phyloP scores from a whole-genome alignment of 75 land plant genomes.

The Selaginella tamariscina region DNA sequence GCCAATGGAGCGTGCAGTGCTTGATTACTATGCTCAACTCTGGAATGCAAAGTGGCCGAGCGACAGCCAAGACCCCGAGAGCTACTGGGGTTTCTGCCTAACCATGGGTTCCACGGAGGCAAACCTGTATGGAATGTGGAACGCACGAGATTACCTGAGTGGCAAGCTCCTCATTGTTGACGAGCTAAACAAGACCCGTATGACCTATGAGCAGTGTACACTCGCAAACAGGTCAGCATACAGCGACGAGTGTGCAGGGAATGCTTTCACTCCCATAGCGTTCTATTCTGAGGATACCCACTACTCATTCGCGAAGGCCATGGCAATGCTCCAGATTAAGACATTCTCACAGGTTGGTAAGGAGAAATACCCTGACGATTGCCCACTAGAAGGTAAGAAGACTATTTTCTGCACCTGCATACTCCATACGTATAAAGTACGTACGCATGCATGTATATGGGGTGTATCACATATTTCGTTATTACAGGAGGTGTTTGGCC shows the following conservation, averaged over 20 bases:
- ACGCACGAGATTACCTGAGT: conserved; percentile 14
- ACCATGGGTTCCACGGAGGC: conserved; percentile 6
- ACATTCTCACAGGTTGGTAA: conserved; percentile 7
- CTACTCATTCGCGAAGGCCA: too few species aligned
- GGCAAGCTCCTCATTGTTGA: conserved; percentile 10
- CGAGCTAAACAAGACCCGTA: too few species aligned
- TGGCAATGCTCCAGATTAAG: not conserved
- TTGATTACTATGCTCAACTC: not conserved
- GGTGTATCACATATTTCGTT: too few species aligned
- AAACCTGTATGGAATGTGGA: conserved; percentile 17
- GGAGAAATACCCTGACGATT: conserved; percentile 11
- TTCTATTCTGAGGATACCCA: conserved; percentile 17
- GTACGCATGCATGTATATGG: too few species aligned
- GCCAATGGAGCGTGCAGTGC: not conserved
- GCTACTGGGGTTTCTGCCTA: not conserved
- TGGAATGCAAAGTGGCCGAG: not conserved
- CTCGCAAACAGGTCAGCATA: not conserved
- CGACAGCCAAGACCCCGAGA: not conserved
- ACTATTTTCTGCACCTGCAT: too few species aligned
- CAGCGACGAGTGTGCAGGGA: not conserved
- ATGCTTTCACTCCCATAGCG: not conserved
- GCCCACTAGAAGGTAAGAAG: conserved; percentile 7
- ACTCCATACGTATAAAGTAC: too few species aligned
- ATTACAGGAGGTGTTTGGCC: conserved; percentile 9
- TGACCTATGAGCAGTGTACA: not conserved